phyloP scores from a whole-genome alignment of 1,284 basidiomycete species.

The Phellopilus nigrolimitatus region DNA sequence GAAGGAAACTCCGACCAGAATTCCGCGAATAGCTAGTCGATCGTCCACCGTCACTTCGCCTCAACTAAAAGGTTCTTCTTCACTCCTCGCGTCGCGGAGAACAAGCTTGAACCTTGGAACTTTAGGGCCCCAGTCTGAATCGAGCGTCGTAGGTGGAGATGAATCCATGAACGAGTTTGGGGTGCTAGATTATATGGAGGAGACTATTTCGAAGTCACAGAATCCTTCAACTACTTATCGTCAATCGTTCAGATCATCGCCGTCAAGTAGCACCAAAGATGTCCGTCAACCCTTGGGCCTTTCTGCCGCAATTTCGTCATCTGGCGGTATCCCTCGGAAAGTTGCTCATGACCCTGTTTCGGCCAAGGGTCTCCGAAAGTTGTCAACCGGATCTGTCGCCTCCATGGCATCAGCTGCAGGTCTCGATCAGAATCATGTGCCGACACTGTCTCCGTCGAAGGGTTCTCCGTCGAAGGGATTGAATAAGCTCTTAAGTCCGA shows the following conservation, averaged over 20 bases:
- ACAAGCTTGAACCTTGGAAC: constrained; percentile 53
- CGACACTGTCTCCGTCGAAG: constrained; percentile 64
- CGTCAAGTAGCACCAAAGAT: constrained; percentile 37
- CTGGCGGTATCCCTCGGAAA: constrained; percentile 52
- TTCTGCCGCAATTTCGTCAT: constrained; percentile 49
- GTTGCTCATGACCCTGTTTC: constrained; percentile 70
- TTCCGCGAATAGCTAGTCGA: constrained; percentile 84
- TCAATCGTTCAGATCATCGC: constrained; percentile 55
- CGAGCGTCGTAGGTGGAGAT: constrained; percentile 50
- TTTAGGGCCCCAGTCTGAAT: constrained; percentile 47
- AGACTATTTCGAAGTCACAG: constrained; percentile 34
- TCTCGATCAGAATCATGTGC: constrained; percentile 25
- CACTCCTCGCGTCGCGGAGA: constrained; percentile 47
- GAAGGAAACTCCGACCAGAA: constrained; percentile 89
- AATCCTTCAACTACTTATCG: constrained; percentile 34
- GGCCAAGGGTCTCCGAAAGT: constrained; percentile 69
- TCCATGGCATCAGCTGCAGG: constrained; percentile 53
- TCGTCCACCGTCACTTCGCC: constrained; percentile 67
- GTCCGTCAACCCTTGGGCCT: constrained; percentile 42
- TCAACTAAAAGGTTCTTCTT: constrained; percentile 49
- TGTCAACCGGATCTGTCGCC: constrained; percentile 70
- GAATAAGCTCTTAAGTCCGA: constrained; percentile 67
- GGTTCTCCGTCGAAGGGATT: constrained; percentile 79
- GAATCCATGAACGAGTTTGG: constrained; percentile 70
- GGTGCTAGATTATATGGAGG: constrained; percentile 58